These are phyloP conservation scores for Conticribra guillardii DNA, from an alignment of 108 stramenopile genomes.

Conservation along the genomic window DNA sequence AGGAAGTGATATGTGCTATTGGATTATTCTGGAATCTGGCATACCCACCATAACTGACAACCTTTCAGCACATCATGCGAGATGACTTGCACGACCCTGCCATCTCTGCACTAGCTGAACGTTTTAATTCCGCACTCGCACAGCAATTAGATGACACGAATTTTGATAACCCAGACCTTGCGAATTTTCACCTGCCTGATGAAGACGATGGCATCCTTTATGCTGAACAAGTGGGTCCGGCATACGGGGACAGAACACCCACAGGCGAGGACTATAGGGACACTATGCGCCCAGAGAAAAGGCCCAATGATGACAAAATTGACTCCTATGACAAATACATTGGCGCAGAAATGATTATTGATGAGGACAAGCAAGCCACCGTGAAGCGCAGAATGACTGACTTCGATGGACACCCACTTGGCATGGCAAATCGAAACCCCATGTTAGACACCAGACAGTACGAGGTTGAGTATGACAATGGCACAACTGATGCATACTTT, in stretches of 20 bases:
- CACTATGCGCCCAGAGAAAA: too few relatives aligned
- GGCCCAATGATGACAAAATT: too few relatives aligned
- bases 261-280: background rate
- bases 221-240: background rate
- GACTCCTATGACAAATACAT: background rate
- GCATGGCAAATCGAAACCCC: constrained; percentile 8
- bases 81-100: constrained; percentile 16
- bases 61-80: constrained; percentile 34
- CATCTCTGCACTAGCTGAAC: background rate
- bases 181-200: background rate
- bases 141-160: background rate
- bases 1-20: constrained; percentile 48
- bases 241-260: constrained; percentile 2
- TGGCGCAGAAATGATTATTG: background rate
- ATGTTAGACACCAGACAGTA: constrained; percentile 9
- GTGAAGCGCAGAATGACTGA: background rate
- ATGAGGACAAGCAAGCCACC: too few relatives aligned
- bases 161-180: background rate
- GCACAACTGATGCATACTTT: constrained; percentile 14
- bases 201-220: background rate
- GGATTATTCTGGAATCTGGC: constrained; percentile 29
- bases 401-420: constrained; percentile 4
- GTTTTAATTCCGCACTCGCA: constrained; percentile 4
- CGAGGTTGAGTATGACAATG: constrained; percentile 4
- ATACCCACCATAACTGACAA: constrained; percentile 22